Evolutionary conservation across 305 asterid species (phyloP).

Genomic region (Fraxinus greggii): DNA sequence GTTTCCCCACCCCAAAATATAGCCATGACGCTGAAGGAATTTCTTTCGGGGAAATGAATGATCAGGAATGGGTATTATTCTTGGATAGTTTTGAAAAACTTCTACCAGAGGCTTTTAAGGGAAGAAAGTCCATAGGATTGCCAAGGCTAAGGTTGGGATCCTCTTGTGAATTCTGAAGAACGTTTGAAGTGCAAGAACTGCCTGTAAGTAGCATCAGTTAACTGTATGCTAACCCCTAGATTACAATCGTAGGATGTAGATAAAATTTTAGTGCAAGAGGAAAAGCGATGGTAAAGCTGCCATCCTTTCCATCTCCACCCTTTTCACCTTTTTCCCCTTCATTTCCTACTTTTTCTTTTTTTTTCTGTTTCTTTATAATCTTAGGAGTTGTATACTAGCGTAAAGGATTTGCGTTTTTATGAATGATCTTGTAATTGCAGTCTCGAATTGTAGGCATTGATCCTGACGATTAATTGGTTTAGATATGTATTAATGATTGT

Average conservation of each 20-base stretch:
- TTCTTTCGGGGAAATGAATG: slow-evolving; percentile 61
- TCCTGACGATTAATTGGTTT: not conserved
- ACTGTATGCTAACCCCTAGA: slow-evolving; percentile 32
- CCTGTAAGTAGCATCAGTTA: slow-evolving; percentile 15
- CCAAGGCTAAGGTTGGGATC: slow-evolving; percentile 78
- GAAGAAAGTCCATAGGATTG: slow-evolving; percentile 60
- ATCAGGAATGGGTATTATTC: slow-evolving; percentile 54
- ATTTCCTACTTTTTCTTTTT: not conserved
- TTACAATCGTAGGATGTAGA: slow-evolving; percentile 37
- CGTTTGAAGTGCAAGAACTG: slow-evolving; percentile 16
- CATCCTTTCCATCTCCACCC: slow-evolving; percentile 42
- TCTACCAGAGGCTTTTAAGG: slow-evolving; percentile 65
- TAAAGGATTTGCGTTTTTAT: not conserved
- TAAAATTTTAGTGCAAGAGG: slow-evolving; percentile 23
- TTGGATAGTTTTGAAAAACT: slow-evolving; percentile 54
- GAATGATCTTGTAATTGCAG: slow-evolving; percentile 6
- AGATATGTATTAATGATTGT: not conserved
- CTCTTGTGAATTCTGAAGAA: slow-evolving; percentile 76
- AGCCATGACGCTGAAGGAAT: slow-evolving; percentile 52
- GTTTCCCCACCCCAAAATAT: slow-evolving; percentile 53
- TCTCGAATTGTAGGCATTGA: not conserved
- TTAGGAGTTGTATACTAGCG: slow-evolving; percentile 21
- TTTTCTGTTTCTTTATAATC: slow-evolving; percentile 9
- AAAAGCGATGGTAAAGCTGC: slow-evolving; percentile 38
- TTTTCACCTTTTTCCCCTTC: slow-evolving; percentile 2